Evolutionary conservation across 495 filamentous ascomycete genomes (phyloP), one percentile per base, ranked within the genome.

Genomic region (Tetracladium marchalianum): DNA sequence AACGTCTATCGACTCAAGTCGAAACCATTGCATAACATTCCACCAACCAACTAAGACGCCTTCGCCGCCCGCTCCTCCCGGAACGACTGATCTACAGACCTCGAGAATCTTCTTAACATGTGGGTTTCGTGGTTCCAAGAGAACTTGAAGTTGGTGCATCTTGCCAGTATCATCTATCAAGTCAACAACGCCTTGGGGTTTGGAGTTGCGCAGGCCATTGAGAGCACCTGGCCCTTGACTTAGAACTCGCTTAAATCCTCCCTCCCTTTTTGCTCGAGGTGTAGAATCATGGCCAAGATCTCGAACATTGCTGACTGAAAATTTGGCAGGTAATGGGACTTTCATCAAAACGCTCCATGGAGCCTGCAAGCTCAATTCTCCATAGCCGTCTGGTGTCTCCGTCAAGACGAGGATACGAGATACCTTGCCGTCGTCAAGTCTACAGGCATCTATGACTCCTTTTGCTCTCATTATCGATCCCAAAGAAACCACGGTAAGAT

Each of bases 381-480:
- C 75, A 18, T 72, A 69, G 7, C 80, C 79, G 47, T 73, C 62
- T n/a, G 70, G 71, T 19, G 74, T 73, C 46, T 78, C 72, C n/a
- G 75, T 80, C 15, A 94, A 68, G 18, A 84, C 76, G 11, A 90
- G 62, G 35, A 90, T 77, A 32, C 79, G 75, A 11, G 82, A 79
- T 18, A 80, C 65, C 0, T 70, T 70, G 10, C 81, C 78, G 62
- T 92, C 87, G 4, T 74, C 69, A 43, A 92, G 60, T 55, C 78
- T 85, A 54, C 81, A 85, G 19, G 82, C 84, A 64, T 92, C 87
- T 32, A 80, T 71, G 4, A 90, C 73, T 47, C 77, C 78, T 35
- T 75, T 67, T n/a, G 67, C 71, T 39, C 68, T 69, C 43, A 62
- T 60, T 1, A 71, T 57, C 18, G 72, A 63, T 0, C 69, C 66